phyloP scores from a whole-genome alignment of 495 filamentous ascomycete species.

The Aspergillus kassunensis region DNA sequence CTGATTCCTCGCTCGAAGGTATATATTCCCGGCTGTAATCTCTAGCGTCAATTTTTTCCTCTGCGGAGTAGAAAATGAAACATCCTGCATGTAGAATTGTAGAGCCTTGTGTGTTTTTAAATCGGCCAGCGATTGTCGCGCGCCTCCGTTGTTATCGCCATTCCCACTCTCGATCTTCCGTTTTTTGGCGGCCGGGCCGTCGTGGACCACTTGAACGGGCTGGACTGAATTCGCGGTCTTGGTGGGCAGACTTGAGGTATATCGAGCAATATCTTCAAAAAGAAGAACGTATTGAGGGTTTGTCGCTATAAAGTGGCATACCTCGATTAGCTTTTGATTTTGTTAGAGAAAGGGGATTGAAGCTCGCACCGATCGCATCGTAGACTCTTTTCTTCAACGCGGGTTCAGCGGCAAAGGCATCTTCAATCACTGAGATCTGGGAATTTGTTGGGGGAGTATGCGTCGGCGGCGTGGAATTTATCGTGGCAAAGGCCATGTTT shows the following conservation, averaged over 20 bases:
- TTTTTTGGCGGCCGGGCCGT: slow-evolving; percentile 49
- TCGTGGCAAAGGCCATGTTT: slow-evolving; percentile 44
- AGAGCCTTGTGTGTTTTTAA: slow-evolving; percentile 36
- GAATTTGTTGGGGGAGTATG: neutral
- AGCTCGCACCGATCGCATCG: slow-evolving; percentile 49
- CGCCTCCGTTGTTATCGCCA: too few species aligned
- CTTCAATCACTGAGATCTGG: slow-evolving; percentile 35
- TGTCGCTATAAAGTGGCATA: slow-evolving; percentile 22
- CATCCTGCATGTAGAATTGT: slow-evolving; percentile 59
- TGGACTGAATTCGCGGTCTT: slow-evolving; percentile 29
- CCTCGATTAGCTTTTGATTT: neutral
- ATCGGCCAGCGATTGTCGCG: slow-evolving; percentile 40
- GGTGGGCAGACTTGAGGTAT: slow-evolving; percentile 42
- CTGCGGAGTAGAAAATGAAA: slow-evolving; percentile 75
- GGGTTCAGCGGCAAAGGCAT: slow-evolving; percentile 43
- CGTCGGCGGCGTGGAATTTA: slow-evolving; percentile 30
- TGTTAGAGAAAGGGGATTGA: slow-evolving; percentile 6
- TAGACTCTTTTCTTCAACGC: slow-evolving; percentile 45
- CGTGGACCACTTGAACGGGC: slow-evolving; percentile 15
- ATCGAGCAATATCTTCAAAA: slow-evolving; percentile 48
- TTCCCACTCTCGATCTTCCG: slow-evolving; percentile 52
- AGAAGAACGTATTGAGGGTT: slow-evolving; percentile 40
- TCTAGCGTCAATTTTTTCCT: slow-evolving; percentile 88
- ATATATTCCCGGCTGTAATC: slow-evolving; percentile 52
- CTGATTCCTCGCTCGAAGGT: slow-evolving; percentile 65